Evolutionary conservation across 2,329 filamentous ascomycete genomes (phyloP).

Genomic region (Monilinia aucupariae): DNA sequence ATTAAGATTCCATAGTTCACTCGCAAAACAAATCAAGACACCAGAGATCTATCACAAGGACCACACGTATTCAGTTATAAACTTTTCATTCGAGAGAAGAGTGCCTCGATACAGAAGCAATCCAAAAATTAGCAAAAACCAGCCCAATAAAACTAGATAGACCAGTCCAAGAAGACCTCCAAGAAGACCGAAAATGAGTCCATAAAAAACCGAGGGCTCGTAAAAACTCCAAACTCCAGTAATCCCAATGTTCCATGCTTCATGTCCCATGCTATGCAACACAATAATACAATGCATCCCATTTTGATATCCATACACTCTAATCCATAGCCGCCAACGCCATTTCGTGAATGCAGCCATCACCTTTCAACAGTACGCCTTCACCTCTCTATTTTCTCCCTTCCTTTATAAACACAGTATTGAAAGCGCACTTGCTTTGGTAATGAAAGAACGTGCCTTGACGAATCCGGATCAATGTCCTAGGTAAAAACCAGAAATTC

Average conservation of each 20-base stretch:
- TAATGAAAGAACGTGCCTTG: neutral
- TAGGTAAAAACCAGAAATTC: conserved; percentile 3
- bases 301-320: conserved; percentile 6
- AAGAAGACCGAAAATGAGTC: neutral
- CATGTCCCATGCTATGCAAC: neutral
- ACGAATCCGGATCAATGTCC: conserved; percentile 9
- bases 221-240: neutral
- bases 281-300: neutral
- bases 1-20: too few relatives aligned
- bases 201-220: neutral
- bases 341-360: neutral
- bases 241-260: neutral
- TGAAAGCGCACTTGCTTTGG: neutral
- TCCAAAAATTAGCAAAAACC: neutral
- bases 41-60: neutral
- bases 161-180: neutral
- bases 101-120: neutral
- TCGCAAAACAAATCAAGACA: too few relatives aligned
- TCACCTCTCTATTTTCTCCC: conserved; percentile 2
- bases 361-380: neutral
- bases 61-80: neutral
- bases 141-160: neutral
- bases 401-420: neutral
- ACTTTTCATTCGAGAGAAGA: neutral
- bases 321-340: neutral